Evolutionary conservation across 495 filamentous ascomycete genomes (phyloP).

Genomic region (Trypethelium eluteriae): DNA sequence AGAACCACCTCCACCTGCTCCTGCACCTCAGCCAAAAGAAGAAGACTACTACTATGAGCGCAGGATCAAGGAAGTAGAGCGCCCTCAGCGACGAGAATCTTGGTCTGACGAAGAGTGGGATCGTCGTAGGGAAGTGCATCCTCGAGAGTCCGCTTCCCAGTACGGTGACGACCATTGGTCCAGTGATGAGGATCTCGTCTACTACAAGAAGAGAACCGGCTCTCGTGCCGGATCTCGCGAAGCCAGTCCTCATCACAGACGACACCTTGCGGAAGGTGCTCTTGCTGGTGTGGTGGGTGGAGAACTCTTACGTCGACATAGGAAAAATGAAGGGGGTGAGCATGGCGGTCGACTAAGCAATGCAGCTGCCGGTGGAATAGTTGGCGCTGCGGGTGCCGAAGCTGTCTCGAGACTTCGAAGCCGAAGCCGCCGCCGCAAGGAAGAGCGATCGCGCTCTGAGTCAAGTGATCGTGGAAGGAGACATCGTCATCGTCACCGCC

Average conservation of each 20-base stretch:
- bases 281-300: slow-evolving; percentile 70
- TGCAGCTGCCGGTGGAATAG: slow-evolving; percentile 68
- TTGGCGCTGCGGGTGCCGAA: slow-evolving; percentile 77
- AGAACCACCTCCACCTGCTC: slow-evolving; percentile 23
- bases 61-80: slow-evolving; percentile 45
- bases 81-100: slow-evolving; percentile 27
- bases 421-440: slow-evolving; percentile 39
- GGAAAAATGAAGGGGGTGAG: slow-evolving; percentile 51
- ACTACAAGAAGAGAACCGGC: slow-evolving; percentile 44
- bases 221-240: slow-evolving; percentile 42
- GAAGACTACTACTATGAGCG: slow-evolving; percentile 63
- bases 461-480: slow-evolving; percentile 15
- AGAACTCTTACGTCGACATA: slow-evolving; percentile 63
- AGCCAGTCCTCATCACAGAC: slow-evolving; percentile 58
- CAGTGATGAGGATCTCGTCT: slow-evolving; percentile 60
- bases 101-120: slow-evolving; percentile 46
- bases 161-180: slow-evolving; percentile 33
- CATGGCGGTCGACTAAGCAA: slow-evolving; percentile 60
- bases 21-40: slow-evolving; percentile 39
- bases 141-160: slow-evolving; percentile 54
- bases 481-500: slow-evolving; percentile 15
- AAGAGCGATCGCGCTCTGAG: slow-evolving; percentile 20
- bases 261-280: slow-evolving; percentile 81
- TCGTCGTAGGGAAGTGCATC: slow-evolving; percentile 48
- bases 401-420: slow-evolving; percentile 64